Evolutionary conservation across 106 monocot genomes (phyloP), one percentile per base, ranked within the genome.

Genomic region (Dendrobium officinale): DNA sequence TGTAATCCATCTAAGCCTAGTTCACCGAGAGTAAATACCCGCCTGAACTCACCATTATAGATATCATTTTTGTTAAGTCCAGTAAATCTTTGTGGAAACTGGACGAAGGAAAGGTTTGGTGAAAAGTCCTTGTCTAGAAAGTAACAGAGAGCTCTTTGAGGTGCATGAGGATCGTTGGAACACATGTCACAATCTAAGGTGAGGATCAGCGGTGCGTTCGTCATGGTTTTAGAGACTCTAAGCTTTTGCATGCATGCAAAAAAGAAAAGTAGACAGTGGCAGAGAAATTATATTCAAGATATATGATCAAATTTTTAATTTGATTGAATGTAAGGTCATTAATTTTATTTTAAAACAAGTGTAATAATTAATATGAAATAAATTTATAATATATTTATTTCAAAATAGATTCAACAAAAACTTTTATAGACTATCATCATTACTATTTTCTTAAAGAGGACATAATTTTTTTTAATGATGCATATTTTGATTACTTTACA

Each of bases 11-110:
- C 97, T 18, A 94, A 88, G 11, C 94, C 97, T 4, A 89, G 86
- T 94, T 92, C 92, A 85, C 94, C 97, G 84, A 94, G 94, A 75
- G 92, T 92, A 85, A 94, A 97, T 64, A 97, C 92, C 19, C 92
- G 64, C 20, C 6, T 94, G 86, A 94, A 94, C 85, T 97, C 94
- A 75, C 94, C 94, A 40, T 91, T 92, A 59, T 97, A 97, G 80
- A 94, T 90, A 67, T 97, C 94, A 42, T 92, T 92, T 33, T 92
- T 94, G 78, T 97, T 94, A 78, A 97, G 88, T 22, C 97, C 97
- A 78, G 91, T 90, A 81, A 89, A 97, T 17, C 97, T 64, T 75
- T 97, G 97, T 2, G 97, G 94, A 85, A 92, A 97, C 75, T 97
- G 97, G 59, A 94, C 82, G 88, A 92, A 97, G 80, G 92, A 97